These are phyloP conservation scores for Oryza nivara DNA, from an alignment of 176 grass and related monocot species.

Conservation along the genomic window DNA sequence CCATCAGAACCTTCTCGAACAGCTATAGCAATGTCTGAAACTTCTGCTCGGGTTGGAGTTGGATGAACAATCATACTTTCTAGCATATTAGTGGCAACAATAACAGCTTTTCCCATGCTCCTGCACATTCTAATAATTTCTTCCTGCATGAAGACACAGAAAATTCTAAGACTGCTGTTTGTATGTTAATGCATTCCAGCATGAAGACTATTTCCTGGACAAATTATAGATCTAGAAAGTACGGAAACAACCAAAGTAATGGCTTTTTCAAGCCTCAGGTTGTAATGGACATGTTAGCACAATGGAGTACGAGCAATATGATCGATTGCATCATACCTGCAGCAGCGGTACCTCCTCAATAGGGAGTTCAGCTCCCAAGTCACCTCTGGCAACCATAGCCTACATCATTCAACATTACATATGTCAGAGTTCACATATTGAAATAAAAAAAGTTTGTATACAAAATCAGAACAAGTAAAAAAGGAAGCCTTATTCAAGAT, in stretches of 20 bases:
- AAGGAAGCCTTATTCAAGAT: conserved; percentile 33
- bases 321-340: conserved; percentile 63
- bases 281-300: conserved; percentile 8
- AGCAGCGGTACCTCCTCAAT: conserved; percentile 94
- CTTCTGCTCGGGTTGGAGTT: conserved; percentile 94
- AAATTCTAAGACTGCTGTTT: conserved; percentile 12
- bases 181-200: background rate
- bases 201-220: background rate
- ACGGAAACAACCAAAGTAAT: background rate
- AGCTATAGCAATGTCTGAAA: conserved; percentile 99
- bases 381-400: conserved; percentile 99
- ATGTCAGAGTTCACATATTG: conserved; percentile 1
- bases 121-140: conserved; percentile 98
- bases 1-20: conserved; percentile 98
- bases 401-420: conserved; percentile 41
- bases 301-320: conserved; percentile 11
- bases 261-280: background rate
- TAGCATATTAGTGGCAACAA: conserved; percentile 99
- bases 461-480: conserved; percentile 16
- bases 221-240: background rate
- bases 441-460: background rate
- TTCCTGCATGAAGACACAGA: conserved; percentile 60
- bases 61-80: conserved; percentile 99
- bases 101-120: conserved; percentile 99
- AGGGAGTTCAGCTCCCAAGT: conserved; percentile 97